Base-by-base conservation (phyloP, 2,329 filamentous ascomycete species). In the Cadophora malorum region DNA sequence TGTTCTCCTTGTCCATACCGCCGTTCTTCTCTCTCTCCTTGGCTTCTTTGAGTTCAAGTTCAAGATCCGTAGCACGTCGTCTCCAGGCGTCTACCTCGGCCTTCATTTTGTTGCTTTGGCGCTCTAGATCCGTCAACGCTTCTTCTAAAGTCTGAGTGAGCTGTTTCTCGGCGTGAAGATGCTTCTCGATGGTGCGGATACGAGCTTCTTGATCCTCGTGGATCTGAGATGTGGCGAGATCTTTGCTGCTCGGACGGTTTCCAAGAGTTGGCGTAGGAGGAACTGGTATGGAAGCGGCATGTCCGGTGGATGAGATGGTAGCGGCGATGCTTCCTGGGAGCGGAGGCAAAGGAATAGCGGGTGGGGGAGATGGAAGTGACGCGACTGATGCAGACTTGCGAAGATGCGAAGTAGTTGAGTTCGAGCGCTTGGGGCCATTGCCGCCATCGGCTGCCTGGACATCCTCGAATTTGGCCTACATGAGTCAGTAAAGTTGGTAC, bases 141-240 rank as follows among this genome's bases (percentile, higher is more conserved):
- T 98, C 95, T 79, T 99, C 96, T 49, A 99, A 86, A 1, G 95
- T 98, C 59, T 93, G 91, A 0, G 95, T 99, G 68, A 99, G 89
- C 79, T 98, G 95, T 79, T 97, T 97, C 84, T 99, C 96, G 3
- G 96, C 96, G 72, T 92, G 91, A 28, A 99, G 86, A 77, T 98
- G 94, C 83, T 97, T 98, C 84, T 99, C 95, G 71, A 99, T 97
- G 7, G 93, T 96, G 69, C 92, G 90, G 77, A 99, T 96, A 71
- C 94, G 94, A 53, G 93, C 92, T 78, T 99, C 96, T 79, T 97
- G 94, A 75, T 99, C 96, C 76, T 98, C 95, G 69, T 95, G 88
- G 72, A 97, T 86, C 76, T 97, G 94, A 61, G 90, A 88, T 68
- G 90, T 86, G 63, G 82, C 83, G 50, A 90, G 84, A 66, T 97